A percentile compares a stretch with the other conserved stretches of the same genome.
These are phyloP conservation scores for Crucihimalaya himalaica DNA, from an alignment of 345 rosid species.

Conservation along the genomic window DNA sequence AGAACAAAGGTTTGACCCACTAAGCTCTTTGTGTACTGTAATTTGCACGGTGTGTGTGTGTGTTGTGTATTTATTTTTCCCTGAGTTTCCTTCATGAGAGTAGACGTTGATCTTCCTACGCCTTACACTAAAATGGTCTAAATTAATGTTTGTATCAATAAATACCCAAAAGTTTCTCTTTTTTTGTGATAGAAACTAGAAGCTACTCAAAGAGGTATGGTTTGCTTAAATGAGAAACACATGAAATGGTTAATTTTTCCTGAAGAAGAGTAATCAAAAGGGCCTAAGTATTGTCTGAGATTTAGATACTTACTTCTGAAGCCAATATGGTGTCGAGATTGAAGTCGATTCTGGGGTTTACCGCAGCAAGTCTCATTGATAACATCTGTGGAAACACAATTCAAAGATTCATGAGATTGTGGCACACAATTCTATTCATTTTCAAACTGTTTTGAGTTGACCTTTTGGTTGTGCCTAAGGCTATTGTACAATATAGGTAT, in stretches of 20 bases:
- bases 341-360: slow-evolving; percentile 79
- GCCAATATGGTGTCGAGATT: slow-evolving; percentile 68
- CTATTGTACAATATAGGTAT: slow-evolving; percentile 25
- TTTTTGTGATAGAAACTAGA: slow-evolving; percentile 14
- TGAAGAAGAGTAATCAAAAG: not conserved
- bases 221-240: slow-evolving; percentile 24
- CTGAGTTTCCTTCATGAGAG: slow-evolving; percentile 26
- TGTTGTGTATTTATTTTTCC: slow-evolving; percentile 26
- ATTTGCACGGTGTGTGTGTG: slow-evolving; percentile 22
- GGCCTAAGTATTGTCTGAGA: slow-evolving; percentile 13
- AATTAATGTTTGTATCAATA: slow-evolving; percentile 31
- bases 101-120: slow-evolving; percentile 35
- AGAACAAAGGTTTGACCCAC: slow-evolving; percentile 41
- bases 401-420: slow-evolving; percentile 22
- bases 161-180: slow-evolving; percentile 19
- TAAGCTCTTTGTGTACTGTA: slow-evolving; percentile 34
- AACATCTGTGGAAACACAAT: slow-evolving; percentile 63
- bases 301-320: slow-evolving; percentile 68
- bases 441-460: slow-evolving; percentile 25
- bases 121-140: slow-evolving; percentile 35
- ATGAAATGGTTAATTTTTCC: not conserved
- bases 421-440: slow-evolving; percentile 7
- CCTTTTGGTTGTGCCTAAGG: slow-evolving; percentile 23
- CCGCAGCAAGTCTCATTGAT: slow-evolving; percentile 96
- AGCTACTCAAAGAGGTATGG: slow-evolving; percentile 23